A percentile compares a stretch with the other conserved stretches of the same genome.
Conservation (phyloP, 441 rosid species). For the Pelargonium australe region DNA sequence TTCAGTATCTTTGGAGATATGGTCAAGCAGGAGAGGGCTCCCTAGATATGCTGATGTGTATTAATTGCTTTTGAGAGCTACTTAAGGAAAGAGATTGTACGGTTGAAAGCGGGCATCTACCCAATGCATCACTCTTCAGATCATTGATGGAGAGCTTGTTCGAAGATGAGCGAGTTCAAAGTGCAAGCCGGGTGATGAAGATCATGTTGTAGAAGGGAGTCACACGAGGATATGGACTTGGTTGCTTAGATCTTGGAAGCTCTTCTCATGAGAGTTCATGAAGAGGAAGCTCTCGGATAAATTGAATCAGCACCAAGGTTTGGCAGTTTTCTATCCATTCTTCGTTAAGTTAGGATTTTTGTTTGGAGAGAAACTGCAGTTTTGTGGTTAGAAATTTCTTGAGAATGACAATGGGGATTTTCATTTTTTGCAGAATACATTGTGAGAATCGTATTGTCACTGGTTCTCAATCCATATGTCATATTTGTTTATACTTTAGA, state of each 20-base stretch:
- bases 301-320: slow-evolving; percentile 60
- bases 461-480: no score
- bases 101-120: slow-evolving; percentile 76
- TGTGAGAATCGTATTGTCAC: no score
- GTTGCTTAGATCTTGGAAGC: slow-evolving; percentile 72
- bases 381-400: slow-evolving; percentile 18
- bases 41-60: slow-evolving; percentile 66
- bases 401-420: no score
- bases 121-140: slow-evolving; percentile 60
- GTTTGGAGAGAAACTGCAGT: slow-evolving; percentile 58
- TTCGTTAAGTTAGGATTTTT: slow-evolving; percentile 60
- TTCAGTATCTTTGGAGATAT: slow-evolving; percentile 60
- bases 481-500: no score
- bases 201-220: slow-evolving; percentile 78
- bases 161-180: slow-evolving; percentile 85
- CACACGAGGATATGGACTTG: slow-evolving; percentile 70
- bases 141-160: slow-evolving; percentile 79
- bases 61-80: slow-evolving; percentile 65
- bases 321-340: slow-evolving; percentile 49
- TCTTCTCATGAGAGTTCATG: slow-evolving; percentile 79
- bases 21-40: slow-evolving; percentile 68
- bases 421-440: no score
- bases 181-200: slow-evolving; percentile 86
- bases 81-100: slow-evolving; percentile 90
- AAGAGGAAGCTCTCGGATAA: slow-evolving; percentile 88